These are phyloP conservation scores for Cymbomonas tetramitiformis DNA, from an alignment of 139 green algal species.

Conservation along the genomic window DNA sequence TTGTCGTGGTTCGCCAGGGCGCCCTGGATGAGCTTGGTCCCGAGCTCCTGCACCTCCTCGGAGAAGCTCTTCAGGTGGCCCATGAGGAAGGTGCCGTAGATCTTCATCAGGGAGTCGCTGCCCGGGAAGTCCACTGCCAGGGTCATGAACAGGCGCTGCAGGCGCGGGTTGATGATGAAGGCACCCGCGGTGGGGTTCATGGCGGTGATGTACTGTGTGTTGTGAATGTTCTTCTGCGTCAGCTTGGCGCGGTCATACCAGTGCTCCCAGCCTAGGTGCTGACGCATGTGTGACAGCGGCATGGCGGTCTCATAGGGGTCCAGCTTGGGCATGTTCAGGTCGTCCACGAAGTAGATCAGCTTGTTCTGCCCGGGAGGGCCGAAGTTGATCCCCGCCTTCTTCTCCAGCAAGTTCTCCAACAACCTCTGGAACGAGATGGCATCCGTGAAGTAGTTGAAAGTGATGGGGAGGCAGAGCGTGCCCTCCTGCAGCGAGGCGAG, in stretches of 20 bases:
- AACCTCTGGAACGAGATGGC: constrained; percentile 50
- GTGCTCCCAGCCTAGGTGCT: constrained; percentile 78
- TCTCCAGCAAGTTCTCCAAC: constrained; percentile 71
- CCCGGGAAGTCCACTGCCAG: constrained; percentile 72
- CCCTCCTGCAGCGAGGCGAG: constrained; percentile 52
- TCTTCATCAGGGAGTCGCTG: constrained; percentile 54
- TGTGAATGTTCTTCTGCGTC: constrained; percentile 77
- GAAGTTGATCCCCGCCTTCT: constrained; percentile 76
- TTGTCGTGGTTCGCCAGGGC: constrained; percentile 66
- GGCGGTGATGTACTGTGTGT: constrained; percentile 67
- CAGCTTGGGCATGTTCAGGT: constrained; percentile 78
- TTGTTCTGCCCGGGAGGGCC: constrained; percentile 63
- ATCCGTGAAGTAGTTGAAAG: constrained; percentile 79
- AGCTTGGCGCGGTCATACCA: constrained; percentile 78
- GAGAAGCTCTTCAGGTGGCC: constrained; percentile 57
- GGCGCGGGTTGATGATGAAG: constrained; percentile 72
- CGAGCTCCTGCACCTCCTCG: constrained; percentile 47
- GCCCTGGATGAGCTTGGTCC: constrained; percentile 61
- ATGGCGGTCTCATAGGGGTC: constrained; percentile 79
- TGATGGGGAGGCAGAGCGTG: constrained; percentile 51
- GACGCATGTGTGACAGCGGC: constrained; percentile 73
- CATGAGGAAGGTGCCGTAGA: constrained; percentile 71
- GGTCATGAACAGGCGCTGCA: constrained; percentile 83
- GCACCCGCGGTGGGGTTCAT: constrained; percentile 82
- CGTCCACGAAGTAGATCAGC: constrained; percentile 81